Percentiles rank a stretch among this genome's conserved stretches.
phyloP scores from a whole-genome alignment of 1,284 basidiomycete genomes.

The Ceratobasidium sp. region DNA sequence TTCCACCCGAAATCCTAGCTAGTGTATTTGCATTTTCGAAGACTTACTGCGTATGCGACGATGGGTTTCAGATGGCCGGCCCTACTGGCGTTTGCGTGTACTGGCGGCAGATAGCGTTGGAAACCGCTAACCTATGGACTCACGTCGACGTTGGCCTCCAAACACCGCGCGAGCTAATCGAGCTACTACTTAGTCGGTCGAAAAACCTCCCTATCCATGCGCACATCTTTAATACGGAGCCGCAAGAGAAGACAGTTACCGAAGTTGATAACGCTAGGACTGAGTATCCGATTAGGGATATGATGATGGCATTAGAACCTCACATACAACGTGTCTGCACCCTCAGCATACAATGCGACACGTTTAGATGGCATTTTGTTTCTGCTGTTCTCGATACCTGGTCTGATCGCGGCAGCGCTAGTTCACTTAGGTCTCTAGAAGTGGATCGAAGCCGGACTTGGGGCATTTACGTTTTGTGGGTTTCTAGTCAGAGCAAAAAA shows the following conservation, averaged over 20 bases:
- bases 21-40: neutral
- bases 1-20: constrained; percentile 8
- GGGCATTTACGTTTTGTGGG: no score
- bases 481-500: no score
- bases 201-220: neutral
- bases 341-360: no score
- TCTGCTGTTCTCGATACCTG: no score
- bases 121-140: neutral
- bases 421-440: no score
- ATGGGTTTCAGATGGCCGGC: neutral
- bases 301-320: neutral
- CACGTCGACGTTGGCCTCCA: neutral
- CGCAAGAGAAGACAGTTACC: neutral
- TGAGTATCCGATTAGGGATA: neutral
- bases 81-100: neutral
- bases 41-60: neutral
- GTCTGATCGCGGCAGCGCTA: no score
- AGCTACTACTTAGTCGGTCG: neutral
- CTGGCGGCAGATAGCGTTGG: neutral
- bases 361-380: no score
- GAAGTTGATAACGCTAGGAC: neutral
- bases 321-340: no score
- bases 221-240: neutral
- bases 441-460: no score
- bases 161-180: neutral